Evolutionary conservation across 345 rosid species (phyloP), one percentile per base, ranked within the genome.

Genomic region (Kandelia obovata): DNA sequence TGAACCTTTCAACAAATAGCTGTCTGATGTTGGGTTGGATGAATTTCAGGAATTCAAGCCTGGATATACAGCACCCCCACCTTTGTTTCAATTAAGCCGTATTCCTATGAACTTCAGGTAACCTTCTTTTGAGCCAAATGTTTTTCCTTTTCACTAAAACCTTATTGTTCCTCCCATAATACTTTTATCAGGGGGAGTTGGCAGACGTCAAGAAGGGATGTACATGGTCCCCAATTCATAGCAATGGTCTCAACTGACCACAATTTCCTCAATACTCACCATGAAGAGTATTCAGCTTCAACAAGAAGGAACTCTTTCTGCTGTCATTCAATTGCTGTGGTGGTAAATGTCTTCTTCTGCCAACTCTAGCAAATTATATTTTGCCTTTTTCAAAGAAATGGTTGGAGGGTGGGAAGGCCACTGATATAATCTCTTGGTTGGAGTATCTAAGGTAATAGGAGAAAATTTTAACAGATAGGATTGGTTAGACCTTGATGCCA

Each of bases 21-120:
- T 63, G 69, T 15, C 53, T 61, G 71, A 73, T 55, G 34, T 25
- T 58, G 19, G 57, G 53, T 62, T 66, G 49, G 37, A 62, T 61
- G 51, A 58, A 43, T 79, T 79, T 75, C 89, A 92, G 97, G 89
- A 76, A 68, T 93, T 85, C 72, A 84, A 78, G 83, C 97, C 97
- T 43, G 97, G 85, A 30, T 93, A 93, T 71, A 91, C 96, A 10
- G 91, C 96, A 4, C 97, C 97, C 1, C 81, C 97, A 11, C 96
- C 96, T 1, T 68, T 86, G 78, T 82, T 89, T 74, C 97, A 85
- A 57, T 67, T 90, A 49, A 87, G 90, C 53, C 86, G 81, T 32
- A 79, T 91, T 78, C 98, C 98, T 57, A 69, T 89, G 79, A 85
- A 79, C 81, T 85, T 90, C 79, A 85, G 98, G 91, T 89, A 74